These are phyloP conservation scores for Xylariaceae sp. DNA, from an alignment of 2,329 filamentous ascomycete genomes.

Conservation along the genomic window DNA sequence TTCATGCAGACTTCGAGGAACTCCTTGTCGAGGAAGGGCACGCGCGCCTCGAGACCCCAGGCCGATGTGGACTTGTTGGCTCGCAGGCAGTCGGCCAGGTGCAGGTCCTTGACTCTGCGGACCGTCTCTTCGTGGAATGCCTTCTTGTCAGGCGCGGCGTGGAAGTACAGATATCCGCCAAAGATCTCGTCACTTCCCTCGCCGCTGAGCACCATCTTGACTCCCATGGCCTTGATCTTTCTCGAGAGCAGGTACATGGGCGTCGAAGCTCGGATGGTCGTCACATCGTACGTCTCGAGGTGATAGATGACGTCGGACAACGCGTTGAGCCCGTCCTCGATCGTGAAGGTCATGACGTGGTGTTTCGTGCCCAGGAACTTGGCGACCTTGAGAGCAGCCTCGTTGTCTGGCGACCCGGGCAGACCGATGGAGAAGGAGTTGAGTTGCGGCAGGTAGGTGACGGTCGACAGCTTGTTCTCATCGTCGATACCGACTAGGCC, in stretches of 20 bases:
- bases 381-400: constrained; percentile 86
- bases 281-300: constrained; percentile 96
- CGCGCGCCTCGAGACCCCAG: constrained; percentile 95
- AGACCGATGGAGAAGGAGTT: constrained; percentile 99
- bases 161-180: constrained; percentile 98
- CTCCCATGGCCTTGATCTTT: constrained; percentile 99
- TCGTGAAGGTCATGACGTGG: constrained; percentile 96
- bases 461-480: constrained; percentile 78
- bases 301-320: constrained; percentile 97
- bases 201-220: constrained; percentile 98
- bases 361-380: constrained; percentile 97
- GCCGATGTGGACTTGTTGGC: constrained; percentile 99
- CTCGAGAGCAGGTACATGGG: constrained; percentile 97
- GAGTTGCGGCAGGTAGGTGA: constrained; percentile 88
- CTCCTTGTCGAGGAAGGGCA: constrained; percentile 95
- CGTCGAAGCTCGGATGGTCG: constrained; percentile 94
- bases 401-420: constrained; percentile 84
- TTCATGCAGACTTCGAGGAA: constrained; percentile 92
- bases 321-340: constrained; percentile 94
- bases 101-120: constrained; percentile 90
- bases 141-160: constrained; percentile 82
- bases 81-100: constrained; percentile 90
- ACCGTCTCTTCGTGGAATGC: constrained; percentile 96
- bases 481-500: constrained; percentile 92
- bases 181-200: constrained; percentile 98